phyloP scores from a whole-genome alignment of 2,329 filamentous ascomycete genomes.

The Aspergillus niger region DNA sequence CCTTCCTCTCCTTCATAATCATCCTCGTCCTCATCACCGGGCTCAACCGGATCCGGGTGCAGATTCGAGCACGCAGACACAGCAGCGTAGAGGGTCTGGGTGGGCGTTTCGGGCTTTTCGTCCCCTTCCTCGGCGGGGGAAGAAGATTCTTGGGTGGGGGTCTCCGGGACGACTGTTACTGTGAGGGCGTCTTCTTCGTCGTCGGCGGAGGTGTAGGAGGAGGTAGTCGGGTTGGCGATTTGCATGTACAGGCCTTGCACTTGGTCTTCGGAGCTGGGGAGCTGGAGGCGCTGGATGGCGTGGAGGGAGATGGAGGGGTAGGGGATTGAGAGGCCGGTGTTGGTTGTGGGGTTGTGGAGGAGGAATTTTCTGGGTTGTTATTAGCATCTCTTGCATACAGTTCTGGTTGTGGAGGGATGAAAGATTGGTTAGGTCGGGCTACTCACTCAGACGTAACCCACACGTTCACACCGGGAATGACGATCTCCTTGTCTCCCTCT shows the following conservation, averaged over 20 bases:
- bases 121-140: conserved; percentile 22
- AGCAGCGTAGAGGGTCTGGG: conserved; percentile 46
- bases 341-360: conserved; percentile 40
- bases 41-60: conserved; percentile 48
- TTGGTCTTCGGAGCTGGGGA: conserved; percentile 31
- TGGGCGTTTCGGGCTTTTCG: conserved; percentile 40
- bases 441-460: conserved; percentile 54
- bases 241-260: conserved; percentile 53
- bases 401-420: not conserved
- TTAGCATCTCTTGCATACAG: conserved; percentile 1
- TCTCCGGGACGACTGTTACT: conserved; percentile 44
- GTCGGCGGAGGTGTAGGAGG: conserved; percentile 33
- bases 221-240: conserved; percentile 34
- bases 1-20: conserved; percentile 21
- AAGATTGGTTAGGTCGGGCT: not conserved
- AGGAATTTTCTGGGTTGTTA: conserved; percentile 44
- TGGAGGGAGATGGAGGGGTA: conserved; percentile 53
- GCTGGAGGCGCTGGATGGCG: conserved; percentile 48
- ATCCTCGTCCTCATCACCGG: conserved; percentile 40
- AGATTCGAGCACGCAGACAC: conserved; percentile 52
- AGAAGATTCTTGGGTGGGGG: conserved; percentile 20
- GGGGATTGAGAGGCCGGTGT: conserved; percentile 47
- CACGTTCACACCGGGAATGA: conserved; percentile 44
- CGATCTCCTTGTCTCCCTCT: conserved; percentile 35
- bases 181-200: conserved; percentile 46